Evolutionary conservation across 2,329 filamentous ascomycete species (phyloP).

Genomic region (Trichophyton verrucosum): DNA sequence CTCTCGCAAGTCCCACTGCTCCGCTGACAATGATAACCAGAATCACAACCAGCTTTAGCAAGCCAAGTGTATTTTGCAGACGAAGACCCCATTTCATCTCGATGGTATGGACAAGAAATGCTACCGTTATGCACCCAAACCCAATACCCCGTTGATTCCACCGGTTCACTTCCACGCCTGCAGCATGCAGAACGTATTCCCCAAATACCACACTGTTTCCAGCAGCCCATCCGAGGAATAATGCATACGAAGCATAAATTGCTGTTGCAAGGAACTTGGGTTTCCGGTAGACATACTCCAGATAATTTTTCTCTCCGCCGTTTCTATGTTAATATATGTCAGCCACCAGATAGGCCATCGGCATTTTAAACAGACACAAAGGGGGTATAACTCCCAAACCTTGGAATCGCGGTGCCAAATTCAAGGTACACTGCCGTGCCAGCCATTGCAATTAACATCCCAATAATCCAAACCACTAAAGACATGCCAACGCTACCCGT

Average conservation of each 20-base stretch:
- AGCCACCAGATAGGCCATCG: background rate
- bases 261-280: constrained; percentile 43
- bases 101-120: constrained; percentile 38
- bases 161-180: constrained; percentile 29
- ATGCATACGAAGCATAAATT: constrained; percentile 41
- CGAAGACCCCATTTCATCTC: constrained; percentile 38
- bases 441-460: constrained; percentile 37
- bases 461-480: constrained; percentile 39
- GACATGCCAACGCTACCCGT: constrained; percentile 37
- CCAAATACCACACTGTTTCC: constrained; percentile 43
- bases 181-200: constrained; percentile 40
- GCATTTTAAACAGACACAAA: background rate
- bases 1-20: constrained; percentile 29
- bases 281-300: constrained; percentile 41
- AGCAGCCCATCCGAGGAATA: constrained; percentile 41
- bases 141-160: constrained; percentile 42
- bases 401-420: constrained; percentile 39
- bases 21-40: constrained; percentile 35
- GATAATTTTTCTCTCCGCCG: constrained; percentile 44
- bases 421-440: constrained; percentile 36
- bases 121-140: constrained; percentile 35
- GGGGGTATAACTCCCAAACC: constrained; percentile 17
- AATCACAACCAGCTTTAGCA: constrained; percentile 40
- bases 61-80: constrained; percentile 39
- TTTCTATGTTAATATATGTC: constrained; percentile 22